phyloP scores from a whole-genome alignment of 2,329 filamentous ascomycete species.

The Rutstroemia sp. region DNA sequence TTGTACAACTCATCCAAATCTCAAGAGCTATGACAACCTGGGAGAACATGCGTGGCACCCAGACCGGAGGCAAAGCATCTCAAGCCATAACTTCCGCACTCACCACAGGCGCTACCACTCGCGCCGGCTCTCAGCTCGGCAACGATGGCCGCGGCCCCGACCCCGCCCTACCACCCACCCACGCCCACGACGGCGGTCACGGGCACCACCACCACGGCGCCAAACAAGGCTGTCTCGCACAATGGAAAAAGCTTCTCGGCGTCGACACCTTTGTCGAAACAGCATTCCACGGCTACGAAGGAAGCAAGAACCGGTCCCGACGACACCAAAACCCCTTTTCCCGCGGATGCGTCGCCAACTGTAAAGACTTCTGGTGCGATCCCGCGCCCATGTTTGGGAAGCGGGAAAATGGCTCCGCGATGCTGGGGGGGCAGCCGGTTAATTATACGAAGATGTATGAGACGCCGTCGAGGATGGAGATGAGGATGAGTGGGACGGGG shows the following conservation, averaged over 20 bases:
- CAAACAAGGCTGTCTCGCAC: conserved; percentile 60
- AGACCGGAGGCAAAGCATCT: conserved; percentile 42
- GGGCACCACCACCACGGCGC: conserved; percentile 42
- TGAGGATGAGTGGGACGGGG: conserved; percentile 15
- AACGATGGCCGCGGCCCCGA: conserved; percentile 58
- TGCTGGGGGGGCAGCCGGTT: conserved; percentile 70
- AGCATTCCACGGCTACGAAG: conserved; percentile 63
- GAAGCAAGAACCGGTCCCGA: conserved; percentile 40
- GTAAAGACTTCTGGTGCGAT: conserved; percentile 95
- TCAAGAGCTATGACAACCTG: conserved; percentile 91
- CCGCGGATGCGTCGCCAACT: conserved; percentile 77
- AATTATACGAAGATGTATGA: conserved; percentile 92
- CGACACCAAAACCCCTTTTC: conserved; percentile 71
- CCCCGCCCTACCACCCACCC: conserved; percentile 39
- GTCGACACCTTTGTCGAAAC: conserved; percentile 93
- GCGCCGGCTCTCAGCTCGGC: conserved; percentile 64
- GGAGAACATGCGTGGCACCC: conserved; percentile 86
- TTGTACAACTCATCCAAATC: conserved; percentile 89
- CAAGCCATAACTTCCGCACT: conserved; percentile 66
- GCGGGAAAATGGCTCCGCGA: conserved; percentile 64
- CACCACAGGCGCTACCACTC: conserved; percentile 57
- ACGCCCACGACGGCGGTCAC: conserved; percentile 29
- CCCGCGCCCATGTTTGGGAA: conserved; percentile 72
- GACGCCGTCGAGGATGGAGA: conserved; percentile 43
- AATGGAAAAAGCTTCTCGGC: conserved; percentile 79